Evolutionary conservation across 257 asterid genomes (phyloP), one percentile per base, ranked within the genome.

Genomic region (Plectranthus barbatus): DNA sequence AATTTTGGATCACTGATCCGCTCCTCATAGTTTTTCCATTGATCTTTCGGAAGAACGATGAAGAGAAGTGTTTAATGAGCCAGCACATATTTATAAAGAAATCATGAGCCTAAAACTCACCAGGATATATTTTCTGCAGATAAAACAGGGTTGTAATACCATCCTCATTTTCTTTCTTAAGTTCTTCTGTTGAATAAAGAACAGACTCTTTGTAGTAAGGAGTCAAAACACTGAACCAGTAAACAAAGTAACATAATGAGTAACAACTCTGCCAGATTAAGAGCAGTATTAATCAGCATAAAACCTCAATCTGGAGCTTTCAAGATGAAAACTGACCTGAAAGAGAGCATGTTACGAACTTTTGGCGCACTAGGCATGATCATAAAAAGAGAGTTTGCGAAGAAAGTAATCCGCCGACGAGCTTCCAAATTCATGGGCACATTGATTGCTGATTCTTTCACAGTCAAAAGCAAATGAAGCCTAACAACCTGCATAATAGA

Each of bases 401-500:
- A 93, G 79, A 93, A 93, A 52, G 97, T 90, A 49, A 86, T 86
- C 60, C 99, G 86, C 4, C 99, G 83, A 40, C 97, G 95, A 70
- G 99, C 99, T 55, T 93, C 99, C 70, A 90, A 66, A 75, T 93
- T 90, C 79, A 77, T 84, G 39, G 99, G 99, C 68, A 93, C 97
- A 57, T 93, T 80, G 67, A 81, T 87, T 52, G 99, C 99, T 46
- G 97, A 93, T 75, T 93, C 99, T 80, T 93, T 93, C 70, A 82
- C 97, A 20, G 97, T 93, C 82, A 93, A 70, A 61, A 93, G 95
- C 76, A 93, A 85, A 80, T 84, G 88, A 62, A 93, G 97, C 84
- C 99, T 81, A 78, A 85, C 87, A 81, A 86, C 91, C 99, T 92
- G 81, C 23, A 62, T 23, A 47, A 53, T n/a, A 19, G 42, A 68